Evolutionary conservation across 352 stramenopile genomes (phyloP).

Genomic region (Phytophthora sp.): DNA sequence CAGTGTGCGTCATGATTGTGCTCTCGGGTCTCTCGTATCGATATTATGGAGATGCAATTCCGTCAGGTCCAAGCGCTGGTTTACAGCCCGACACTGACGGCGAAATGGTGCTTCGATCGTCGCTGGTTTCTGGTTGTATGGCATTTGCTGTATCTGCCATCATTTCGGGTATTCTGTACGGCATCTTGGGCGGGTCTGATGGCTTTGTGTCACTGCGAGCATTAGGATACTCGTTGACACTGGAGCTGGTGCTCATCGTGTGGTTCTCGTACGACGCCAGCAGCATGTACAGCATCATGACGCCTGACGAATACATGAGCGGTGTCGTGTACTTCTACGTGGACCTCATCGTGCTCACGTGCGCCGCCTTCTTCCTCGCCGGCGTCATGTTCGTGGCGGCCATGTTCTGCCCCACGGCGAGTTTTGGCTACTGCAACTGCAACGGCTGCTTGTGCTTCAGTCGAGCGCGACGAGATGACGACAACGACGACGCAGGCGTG

Average conservation of each 20-base stretch:
- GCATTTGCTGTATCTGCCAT: conserved; percentile 35
- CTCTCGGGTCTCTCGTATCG: conserved; percentile 39
- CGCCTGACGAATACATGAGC: conserved; percentile 71
- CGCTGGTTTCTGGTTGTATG: conserved; percentile 34
- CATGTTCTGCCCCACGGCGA: conserved; percentile 40
- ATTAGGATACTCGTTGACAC: conserved; percentile 43
- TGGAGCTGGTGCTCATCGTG: conserved; percentile 56
- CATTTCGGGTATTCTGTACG: conserved; percentile 34
- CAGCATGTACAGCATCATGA: conserved; percentile 65
- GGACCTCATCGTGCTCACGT: conserved; percentile 59
- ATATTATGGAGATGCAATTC: conserved; percentile 29
- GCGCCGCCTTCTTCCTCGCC: conserved; percentile 45
- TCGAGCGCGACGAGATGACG: conserved; percentile 23
- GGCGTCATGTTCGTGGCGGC: conserved; percentile 39
- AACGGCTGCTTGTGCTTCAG: conserved; percentile 42
- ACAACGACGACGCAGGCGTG: conserved; percentile 18
- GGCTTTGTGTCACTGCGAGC: conserved; percentile 43
- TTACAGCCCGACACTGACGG: conserved; percentile 16
- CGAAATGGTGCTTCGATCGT: conserved; percentile 42
- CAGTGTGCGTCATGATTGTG: conserved; percentile 46
- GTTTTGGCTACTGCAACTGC: conserved; percentile 43
- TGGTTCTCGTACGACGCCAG: conserved; percentile 64
- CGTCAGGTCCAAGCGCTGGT: conserved; percentile 25
- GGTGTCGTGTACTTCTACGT: conserved; percentile 75
- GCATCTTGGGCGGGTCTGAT: conserved; percentile 23